Evolutionary conservation across 306 rosid species (phyloP), one percentile per base, ranked within the genome.

Genomic region (Glycyrrhiza uralensis): DNA sequence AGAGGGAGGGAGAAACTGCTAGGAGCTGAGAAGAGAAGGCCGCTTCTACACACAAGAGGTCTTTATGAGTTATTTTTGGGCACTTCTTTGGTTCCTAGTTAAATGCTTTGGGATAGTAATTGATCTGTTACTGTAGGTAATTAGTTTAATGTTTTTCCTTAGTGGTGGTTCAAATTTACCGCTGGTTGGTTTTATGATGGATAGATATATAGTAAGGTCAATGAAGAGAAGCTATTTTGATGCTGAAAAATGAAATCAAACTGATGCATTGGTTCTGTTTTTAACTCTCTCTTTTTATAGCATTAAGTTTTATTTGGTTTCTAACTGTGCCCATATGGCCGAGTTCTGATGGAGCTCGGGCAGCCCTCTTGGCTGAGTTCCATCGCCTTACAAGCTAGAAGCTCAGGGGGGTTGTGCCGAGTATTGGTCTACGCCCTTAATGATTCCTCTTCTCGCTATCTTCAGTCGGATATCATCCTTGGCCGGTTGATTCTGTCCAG

Each of bases 1-100:
- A 88, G 66, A 85, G 81, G 84, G 98, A 93, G 51, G 81, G 68
- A 18, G 85, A 79, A 0, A 78, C 78, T 39, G 82, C 91, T 3
- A 87, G 69, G 49, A 71, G 69, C 38, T 90, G 82, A 93, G 66
- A 39, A 64, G 54, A n/a, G 15, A 1, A 19, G 24, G 24, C 55
- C 30, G 29, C 1, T 60, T 49, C 24, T 22, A 20, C 7, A 12
- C 22, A n/a, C n/a, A n/a, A 33, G 47, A 62, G 64, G 59, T 69
- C 5, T 14, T 19, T 39, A 41, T 39, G 66, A 32, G 19, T 55
- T 75, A n/a, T 75, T 75, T 35, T 33, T 8, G 11, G n/a, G n/a
- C n/a, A n/a, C n/a, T 22, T 7, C 33, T 41, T 20, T 54, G 57
- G 28, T 18, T 38, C 44, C 14, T 18, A 28, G 64, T 67, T 45